Conservation (phyloP, 805 yeast genomes). For the Saccharomycopsis schoenii region DNA sequence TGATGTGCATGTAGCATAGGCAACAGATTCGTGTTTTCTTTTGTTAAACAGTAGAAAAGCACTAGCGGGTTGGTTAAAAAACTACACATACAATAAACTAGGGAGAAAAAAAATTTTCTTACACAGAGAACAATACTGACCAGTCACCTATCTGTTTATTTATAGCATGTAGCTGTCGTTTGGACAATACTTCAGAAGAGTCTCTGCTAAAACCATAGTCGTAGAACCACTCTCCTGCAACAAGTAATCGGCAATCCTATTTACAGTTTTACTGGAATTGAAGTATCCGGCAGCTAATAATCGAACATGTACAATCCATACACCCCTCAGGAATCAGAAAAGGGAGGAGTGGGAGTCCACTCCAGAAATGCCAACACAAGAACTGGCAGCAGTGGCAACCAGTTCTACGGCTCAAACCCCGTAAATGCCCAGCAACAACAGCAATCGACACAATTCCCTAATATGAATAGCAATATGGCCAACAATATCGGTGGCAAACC, state of each 20-base stretch:
- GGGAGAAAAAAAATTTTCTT: too few relatives aligned
- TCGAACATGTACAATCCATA: neutral
- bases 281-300: neutral
- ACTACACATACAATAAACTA: too few relatives aligned
- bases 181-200: too few relatives aligned
- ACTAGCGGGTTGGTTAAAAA: too few relatives aligned
- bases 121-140: too few relatives aligned
- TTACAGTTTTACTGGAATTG: neutral
- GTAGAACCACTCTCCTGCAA: too few relatives aligned
- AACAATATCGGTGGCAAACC: neutral
- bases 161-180: too few relatives aligned
- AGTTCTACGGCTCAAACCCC: neutral
- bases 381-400: neutral
- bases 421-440: neutral
- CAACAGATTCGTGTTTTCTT: too few relatives aligned
- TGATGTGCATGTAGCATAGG: too few relatives aligned
- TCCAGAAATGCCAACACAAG: neutral
- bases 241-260: neutral
- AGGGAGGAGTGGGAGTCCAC: neutral
- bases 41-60: too few relatives aligned
- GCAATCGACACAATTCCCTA: neutral
- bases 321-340: neutral
- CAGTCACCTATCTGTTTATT: too few relatives aligned
- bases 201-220: too few relatives aligned
- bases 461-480: neutral